A percentile compares a stretch with the other conserved stretches of the same genome.
Conservation (phyloP, 2,329 filamentous ascomycete species). For the Fusarium denticulatum region DNA sequence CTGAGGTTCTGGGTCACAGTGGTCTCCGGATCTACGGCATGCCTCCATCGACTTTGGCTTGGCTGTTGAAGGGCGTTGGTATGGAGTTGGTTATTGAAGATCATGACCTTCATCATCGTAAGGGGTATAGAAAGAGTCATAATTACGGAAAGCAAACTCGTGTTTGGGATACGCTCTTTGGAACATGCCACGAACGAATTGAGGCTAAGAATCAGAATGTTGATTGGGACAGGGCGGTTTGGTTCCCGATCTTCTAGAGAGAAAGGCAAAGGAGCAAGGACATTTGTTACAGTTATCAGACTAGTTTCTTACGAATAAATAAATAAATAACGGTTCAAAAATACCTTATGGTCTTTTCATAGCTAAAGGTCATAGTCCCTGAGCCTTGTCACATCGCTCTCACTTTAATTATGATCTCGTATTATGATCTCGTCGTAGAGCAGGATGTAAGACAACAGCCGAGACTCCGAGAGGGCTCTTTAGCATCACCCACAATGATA, state of each 20-base stretch:
- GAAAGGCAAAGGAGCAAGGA: accelerated
- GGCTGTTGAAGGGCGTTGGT: neutral
- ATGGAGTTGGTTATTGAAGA: constrained; percentile 22
- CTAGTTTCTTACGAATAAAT: neutral
- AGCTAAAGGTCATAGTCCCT: neutral
- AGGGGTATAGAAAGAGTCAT: constrained; percentile 29
- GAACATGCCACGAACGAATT: constrained; percentile 21
- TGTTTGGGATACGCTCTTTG: constrained; percentile 23
- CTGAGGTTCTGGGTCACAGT: constrained; percentile 24
- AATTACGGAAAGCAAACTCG: constrained; percentile 29
- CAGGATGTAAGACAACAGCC: neutral
- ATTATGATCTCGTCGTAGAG: neutral
- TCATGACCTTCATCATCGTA: constrained; percentile 27
- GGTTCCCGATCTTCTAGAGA: neutral
- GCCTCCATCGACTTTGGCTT: constrained; percentile 17
- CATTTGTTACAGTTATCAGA: neutral
- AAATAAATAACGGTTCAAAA: neutral
- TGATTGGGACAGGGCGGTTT: constrained; percentile 7
- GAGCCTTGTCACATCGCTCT: neutral
- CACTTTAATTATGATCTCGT: neutral
- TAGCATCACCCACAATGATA: neutral
- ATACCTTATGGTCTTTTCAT: accelerated
- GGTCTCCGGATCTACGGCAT: constrained; percentile 21
- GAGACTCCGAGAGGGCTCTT: accelerated
- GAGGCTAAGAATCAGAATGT: constrained; percentile 8